A percentile compares a stretch with the other conserved stretches of the same genome.
Conservation (phyloP, 495 filamentous ascomycete species). For the Talaromyces adpressus region DNA sequence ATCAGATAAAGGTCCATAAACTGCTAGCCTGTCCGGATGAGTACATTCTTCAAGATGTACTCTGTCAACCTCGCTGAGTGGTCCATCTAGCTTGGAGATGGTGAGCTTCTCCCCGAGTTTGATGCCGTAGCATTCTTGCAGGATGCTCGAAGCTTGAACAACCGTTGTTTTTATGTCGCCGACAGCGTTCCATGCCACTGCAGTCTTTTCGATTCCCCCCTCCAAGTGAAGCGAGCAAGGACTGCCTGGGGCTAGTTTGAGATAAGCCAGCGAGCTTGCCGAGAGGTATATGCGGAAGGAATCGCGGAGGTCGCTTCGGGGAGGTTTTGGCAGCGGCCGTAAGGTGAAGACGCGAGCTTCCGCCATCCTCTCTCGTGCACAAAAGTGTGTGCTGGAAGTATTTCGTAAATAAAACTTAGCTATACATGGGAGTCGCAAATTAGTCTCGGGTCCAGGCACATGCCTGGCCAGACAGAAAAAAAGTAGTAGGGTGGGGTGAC, state of each 20-base stretch:
- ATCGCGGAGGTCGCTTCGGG: constrained; percentile 47
- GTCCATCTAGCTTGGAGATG: constrained; percentile 38
- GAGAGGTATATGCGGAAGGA: constrained; percentile 62
- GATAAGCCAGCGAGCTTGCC: constrained; percentile 51
- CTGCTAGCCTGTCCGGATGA: constrained; percentile 25
- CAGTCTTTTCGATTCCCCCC: constrained; percentile 39
- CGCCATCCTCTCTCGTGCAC: constrained; percentile 21
- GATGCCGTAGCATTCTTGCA: constrained; percentile 58
- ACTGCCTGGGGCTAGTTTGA: constrained; percentile 56
- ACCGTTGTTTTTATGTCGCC: constrained; percentile 59
- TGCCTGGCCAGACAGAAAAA: not conserved
- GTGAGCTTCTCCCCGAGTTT: constrained; percentile 55
- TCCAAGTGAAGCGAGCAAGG: constrained; percentile 44
- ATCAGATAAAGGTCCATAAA: constrained; percentile 26
- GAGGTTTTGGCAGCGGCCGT: constrained; percentile 46
- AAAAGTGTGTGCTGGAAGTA: not conserved
- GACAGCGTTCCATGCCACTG: constrained; percentile 57
- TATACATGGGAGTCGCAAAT: not conserved
- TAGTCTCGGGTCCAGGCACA: not conserved
- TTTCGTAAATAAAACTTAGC: not conserved
- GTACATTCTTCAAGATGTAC: constrained; percentile 47
- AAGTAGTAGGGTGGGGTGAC: not conserved
- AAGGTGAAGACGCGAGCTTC: constrained; percentile 42
- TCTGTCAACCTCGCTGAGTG: constrained; percentile 31
- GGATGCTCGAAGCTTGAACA: constrained; percentile 57